These are phyloP conservation scores for Clonostachys byssicola DNA, from an alignment of 2,329 filamentous ascomycete genomes.

Conservation along the genomic window DNA sequence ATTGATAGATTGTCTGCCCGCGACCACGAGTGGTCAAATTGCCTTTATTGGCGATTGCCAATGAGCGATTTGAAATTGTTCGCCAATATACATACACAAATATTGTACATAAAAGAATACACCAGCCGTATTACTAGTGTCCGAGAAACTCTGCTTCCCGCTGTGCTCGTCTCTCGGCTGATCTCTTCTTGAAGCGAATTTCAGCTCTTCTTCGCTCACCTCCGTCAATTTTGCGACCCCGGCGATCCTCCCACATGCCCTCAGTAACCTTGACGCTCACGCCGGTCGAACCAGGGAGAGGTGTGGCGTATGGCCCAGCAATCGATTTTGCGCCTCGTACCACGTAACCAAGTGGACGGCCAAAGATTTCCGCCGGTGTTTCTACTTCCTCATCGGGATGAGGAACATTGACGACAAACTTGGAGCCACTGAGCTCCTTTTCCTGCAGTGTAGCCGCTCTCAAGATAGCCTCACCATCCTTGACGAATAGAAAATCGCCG, in stretches of 20 bases:
- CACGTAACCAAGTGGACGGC: conserved; percentile 45
- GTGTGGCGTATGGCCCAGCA: conserved; percentile 68
- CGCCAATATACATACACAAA: background rate
- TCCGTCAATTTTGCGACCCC: conserved; percentile 90
- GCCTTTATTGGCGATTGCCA: background rate
- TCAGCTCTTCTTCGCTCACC: conserved; percentile 87
- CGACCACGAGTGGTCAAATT: too few species aligned
- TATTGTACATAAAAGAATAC: background rate
- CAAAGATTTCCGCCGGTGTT: conserved; percentile 17
- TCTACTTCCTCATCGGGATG: conserved; percentile 20
- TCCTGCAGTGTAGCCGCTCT: conserved; percentile 37
- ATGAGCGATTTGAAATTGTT: background rate
- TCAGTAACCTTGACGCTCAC: conserved; percentile 70
- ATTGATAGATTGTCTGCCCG: too few species aligned
- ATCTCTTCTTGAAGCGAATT: conserved; percentile 80
- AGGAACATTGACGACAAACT: conserved; percentile 53
- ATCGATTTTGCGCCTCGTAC: conserved; percentile 68
- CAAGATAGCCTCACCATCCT: conserved; percentile 47
- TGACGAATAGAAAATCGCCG: conserved; percentile 74
- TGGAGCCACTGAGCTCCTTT: conserved; percentile 34
- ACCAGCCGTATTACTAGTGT: too few species aligned
- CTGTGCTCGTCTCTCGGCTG: conserved; percentile 72
- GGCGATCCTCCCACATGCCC: conserved; percentile 88
- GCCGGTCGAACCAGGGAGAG: conserved; percentile 59
- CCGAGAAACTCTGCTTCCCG: conserved; percentile 34